phyloP scores from a whole-genome alignment of 208 protist genomes.

The Leishmania tropica region DNA sequence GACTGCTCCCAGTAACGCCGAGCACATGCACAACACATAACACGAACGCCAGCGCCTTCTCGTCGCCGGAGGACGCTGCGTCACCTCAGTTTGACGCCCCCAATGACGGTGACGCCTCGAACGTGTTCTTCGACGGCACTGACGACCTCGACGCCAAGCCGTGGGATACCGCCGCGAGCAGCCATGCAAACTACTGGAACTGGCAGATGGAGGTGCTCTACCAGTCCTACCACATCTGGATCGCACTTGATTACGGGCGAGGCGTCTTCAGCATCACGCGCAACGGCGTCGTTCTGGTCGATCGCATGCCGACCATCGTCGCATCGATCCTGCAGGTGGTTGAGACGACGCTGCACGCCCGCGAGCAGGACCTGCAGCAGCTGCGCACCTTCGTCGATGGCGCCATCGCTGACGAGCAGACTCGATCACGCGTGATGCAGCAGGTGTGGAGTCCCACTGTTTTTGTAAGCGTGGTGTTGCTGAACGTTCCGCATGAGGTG shows the following conservation, averaged over 20 bases:
- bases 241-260: conserved; percentile 78
- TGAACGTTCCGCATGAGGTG: conserved; percentile 66
- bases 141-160: conserved; percentile 54
- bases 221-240: conserved; percentile 78
- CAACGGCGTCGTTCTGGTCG: conserved; percentile 75
- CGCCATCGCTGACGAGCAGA: conserved; percentile 42
- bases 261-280: conserved; percentile 70
- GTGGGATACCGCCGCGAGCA: conserved; percentile 62
- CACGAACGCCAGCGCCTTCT: conserved; percentile 31
- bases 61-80: conserved; percentile 15
- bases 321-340: conserved; percentile 68
- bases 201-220: conserved; percentile 86
- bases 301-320: conserved; percentile 72
- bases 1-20: conserved; percentile 30
- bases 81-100: conserved; percentile 21
- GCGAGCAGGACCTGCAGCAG: conserved; percentile 47
- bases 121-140: conserved; percentile 33
- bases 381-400: conserved; percentile 53
- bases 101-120: conserved; percentile 28
- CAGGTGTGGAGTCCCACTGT: conserved; percentile 80
- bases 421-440: conserved; percentile 37
- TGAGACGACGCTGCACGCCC: conserved; percentile 58
- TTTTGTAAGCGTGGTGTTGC: conserved; percentile 67
- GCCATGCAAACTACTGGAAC: conserved; percentile 63
- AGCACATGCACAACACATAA: conserved; percentile 42